A percentile compares a stretch with the other conserved stretches of the same genome.
Conservation (phyloP, 805 yeast genomes). For the Starmerella potacharoeniae region DNA sequence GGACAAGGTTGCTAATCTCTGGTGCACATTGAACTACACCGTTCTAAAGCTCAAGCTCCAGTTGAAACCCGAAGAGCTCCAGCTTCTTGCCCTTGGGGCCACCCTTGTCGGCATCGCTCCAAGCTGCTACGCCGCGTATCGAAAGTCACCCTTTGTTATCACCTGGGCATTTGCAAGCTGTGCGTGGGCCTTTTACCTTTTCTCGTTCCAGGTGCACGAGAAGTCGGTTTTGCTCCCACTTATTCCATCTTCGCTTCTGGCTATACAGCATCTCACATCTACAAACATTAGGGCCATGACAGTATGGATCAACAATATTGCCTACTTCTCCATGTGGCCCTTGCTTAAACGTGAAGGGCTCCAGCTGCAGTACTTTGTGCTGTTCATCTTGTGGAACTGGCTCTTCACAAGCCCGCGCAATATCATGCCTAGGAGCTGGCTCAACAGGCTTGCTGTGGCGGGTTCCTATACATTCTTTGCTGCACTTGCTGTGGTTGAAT, state of each 20-base stretch:
- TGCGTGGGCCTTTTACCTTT: slow-evolving; percentile 78
- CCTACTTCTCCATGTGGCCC: slow-evolving; percentile 82
- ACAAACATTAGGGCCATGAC: slow-evolving; percentile 58
- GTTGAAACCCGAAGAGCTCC: slow-evolving; percentile 48
- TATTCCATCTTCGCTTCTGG: slow-evolving; percentile 58
- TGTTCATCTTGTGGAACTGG: slow-evolving; percentile 64
- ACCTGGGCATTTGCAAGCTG: slow-evolving; percentile 71
- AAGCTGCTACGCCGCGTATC: slow-evolving; percentile 39
- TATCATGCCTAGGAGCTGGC: slow-evolving; percentile 38
- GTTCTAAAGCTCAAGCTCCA: slow-evolving; percentile 54
- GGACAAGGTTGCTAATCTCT: slow-evolving; percentile 92
- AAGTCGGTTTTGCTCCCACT: slow-evolving; percentile 82
- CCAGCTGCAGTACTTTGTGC: slow-evolving; percentile 55
- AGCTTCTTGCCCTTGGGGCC: slow-evolving; percentile 35
- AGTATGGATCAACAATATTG: slow-evolving; percentile 78
- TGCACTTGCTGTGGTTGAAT: slow-evolving; percentile 45
- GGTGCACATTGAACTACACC: slow-evolving; percentile 81
- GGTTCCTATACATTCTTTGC: slow-evolving; percentile 43
- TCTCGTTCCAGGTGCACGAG: slow-evolving; percentile 94
- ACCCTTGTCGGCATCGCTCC: slow-evolving; percentile 42
- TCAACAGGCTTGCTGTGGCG: slow-evolving; percentile 42
- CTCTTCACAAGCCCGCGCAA: slow-evolving; percentile 25
- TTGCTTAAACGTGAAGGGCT: slow-evolving; percentile 66
- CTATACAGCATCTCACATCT: slow-evolving; percentile 39
- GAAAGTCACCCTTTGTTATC: slow-evolving; percentile 28